Evolutionary conservation across 2,329 filamentous ascomycete species (phyloP).

Genomic region (Pseudogymnoascus sp.): DNA sequence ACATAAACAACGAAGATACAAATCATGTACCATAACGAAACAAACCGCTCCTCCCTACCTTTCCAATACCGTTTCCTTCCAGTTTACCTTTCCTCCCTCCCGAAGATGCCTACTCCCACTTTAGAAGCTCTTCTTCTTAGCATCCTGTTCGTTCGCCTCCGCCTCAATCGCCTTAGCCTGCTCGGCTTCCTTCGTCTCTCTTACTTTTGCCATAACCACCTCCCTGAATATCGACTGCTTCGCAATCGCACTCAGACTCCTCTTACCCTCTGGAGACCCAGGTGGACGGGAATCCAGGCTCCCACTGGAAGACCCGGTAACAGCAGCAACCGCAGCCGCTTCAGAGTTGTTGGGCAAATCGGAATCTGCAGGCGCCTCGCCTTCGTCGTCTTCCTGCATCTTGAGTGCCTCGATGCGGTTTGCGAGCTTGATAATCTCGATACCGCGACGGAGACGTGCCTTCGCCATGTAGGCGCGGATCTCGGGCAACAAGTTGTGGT

Average conservation of each 20-base stretch:
- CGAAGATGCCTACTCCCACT: not conserved
- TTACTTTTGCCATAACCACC: conserved; percentile 87
- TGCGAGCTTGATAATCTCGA: conserved; percentile 91
- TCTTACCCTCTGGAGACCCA: conserved; percentile 28
- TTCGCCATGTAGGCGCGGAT: conserved; percentile 91
- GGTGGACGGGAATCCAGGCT: conserved; percentile 11
- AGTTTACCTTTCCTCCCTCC: not conserved
- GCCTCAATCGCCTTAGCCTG: conserved; percentile 61
- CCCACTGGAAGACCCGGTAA: conserved; percentile 15
- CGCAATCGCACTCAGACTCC: conserved; percentile 41
- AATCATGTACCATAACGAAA: not conserved
- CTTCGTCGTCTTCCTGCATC: conserved; percentile 83
- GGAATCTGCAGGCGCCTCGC: conserved; percentile 60
- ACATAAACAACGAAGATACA: conserved; percentile 2
- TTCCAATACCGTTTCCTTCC: not conserved
- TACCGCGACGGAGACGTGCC: conserved; percentile 82
- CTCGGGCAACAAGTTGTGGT: conserved; percentile 95
- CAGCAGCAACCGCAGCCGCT: conserved; percentile 44
- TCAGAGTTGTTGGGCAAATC: conserved; percentile 48
- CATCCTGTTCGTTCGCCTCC: conserved; percentile 30
- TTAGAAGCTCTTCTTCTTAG: conserved; percentile 3
- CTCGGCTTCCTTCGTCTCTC: conserved; percentile 83
- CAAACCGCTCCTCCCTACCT: not conserved
- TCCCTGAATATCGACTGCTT: conserved; percentile 80
- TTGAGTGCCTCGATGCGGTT: conserved; percentile 94